Evolutionary conservation across 2,329 filamentous ascomycete genomes (phyloP), one percentile per base, ranked within the genome.

Genomic region (Bimuria novae-zelandiae): DNA sequence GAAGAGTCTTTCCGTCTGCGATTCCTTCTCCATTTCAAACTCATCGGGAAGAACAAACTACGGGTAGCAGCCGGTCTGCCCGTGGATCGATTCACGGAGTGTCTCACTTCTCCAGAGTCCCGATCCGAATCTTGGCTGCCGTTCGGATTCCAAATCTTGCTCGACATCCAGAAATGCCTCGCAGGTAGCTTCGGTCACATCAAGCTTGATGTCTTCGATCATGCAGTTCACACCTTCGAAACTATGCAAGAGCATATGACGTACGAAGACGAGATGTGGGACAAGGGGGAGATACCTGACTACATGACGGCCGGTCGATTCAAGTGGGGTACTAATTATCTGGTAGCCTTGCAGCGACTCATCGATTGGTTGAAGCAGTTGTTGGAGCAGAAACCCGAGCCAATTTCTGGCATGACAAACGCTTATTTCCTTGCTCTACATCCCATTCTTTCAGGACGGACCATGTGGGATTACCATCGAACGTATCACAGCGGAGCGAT

Each of bases 261-360:
- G 0, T 63, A 60, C 47, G 62, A 63, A 51, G 61, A 61, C 23
- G 33, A 43, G 5, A 56, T 62, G 55, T 60, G 57, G 59, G 37
- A 21, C 6, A 27, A 23, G 5, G 55, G 49, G 6, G 56, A 35
- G 14, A 57, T 54, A 35, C 62, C 59, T 2, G 62, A 63, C 14
- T 65, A 63, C 32, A 61, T 65, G 61, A 48, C 39, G n/a, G 37
- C 16, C 3, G 56, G 47, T 2, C 40, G 54, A 8, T 39, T 52
- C 29, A 63, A 65, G 40, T 64, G 61, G 36, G 57, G 53, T 10
- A 59, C 55, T 23, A 10, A 49, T 8, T 64, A 59, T 42, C 25
- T 62, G 11, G 27, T 40, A 10, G 33, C 44, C 7, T 29, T 55
- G 32, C 21, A 52, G 7, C 11, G 19, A 10, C 30, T 61, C 5